These are phyloP conservation scores for Sporothrix dimorphospora DNA, from an alignment of 2,329 filamentous ascomycete species.

Conservation along the genomic window DNA sequence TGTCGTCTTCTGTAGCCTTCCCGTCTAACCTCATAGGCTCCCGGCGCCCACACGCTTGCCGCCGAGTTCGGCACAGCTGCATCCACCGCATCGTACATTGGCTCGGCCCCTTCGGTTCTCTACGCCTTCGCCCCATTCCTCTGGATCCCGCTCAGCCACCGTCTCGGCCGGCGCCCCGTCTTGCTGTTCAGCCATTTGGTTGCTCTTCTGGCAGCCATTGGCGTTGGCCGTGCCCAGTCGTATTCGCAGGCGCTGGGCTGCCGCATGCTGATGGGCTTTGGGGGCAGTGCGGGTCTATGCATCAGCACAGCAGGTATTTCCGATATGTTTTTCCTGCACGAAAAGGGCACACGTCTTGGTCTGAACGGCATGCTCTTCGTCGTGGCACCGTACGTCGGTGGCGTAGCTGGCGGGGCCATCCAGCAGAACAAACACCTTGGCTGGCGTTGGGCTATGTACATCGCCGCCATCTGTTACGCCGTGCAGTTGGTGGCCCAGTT, in stretches of 20 bases:
- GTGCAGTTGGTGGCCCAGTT: conserved; percentile 27
- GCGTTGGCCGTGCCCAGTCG: conserved; percentile 29
- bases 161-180: conserved; percentile 33
- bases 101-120: conserved; percentile 30
- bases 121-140: conserved; percentile 31
- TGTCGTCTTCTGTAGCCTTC: not conserved
- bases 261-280: conserved; percentile 33
- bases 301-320: conserved; percentile 31
- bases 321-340: conserved; percentile 34
- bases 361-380: conserved; percentile 32
- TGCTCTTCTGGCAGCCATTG: conserved; percentile 29
- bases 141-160: conserved; percentile 34
- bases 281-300: conserved; percentile 29
- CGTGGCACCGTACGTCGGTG: conserved; percentile 31
- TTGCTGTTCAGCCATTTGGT: conserved; percentile 30
- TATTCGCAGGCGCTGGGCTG: conserved; percentile 30
- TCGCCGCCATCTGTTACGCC: conserved; percentile 29
- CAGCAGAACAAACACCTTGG: conserved; percentile 29
- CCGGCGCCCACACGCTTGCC: conserved; percentile 29
- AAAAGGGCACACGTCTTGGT: conserved; percentile 32
- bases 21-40: conserved; percentile 24
- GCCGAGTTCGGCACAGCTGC: conserved; percentile 26
- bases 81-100: conserved; percentile 32
- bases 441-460: conserved; percentile 34
- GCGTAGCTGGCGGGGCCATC: conserved; percentile 30